Base-by-base conservation (phyloP, 371 early-diverging fungal genomes). In the Apophysomyces sp. region DNA sequence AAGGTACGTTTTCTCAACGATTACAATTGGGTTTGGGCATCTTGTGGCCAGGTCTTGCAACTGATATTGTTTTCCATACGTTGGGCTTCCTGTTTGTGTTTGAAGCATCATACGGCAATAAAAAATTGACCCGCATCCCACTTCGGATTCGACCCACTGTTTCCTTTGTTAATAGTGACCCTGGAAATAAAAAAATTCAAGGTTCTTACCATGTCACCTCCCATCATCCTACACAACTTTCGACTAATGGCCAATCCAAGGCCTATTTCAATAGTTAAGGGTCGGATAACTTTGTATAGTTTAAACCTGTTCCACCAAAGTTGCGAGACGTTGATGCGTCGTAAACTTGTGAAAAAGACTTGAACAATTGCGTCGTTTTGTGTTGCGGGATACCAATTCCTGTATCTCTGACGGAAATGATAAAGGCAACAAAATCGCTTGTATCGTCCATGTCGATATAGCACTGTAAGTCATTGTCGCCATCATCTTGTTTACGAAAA, bases 311-410 rank as follows among this genome's bases (percentile, higher is more conserved):
- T 18, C 86, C 86, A 24, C 82, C 83, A 59, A 73, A 82, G 37
- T 77, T 76, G 27, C 84, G 57, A 0, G 85, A 77, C 4, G 82
- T 83, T 1, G 82, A 80, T 9, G 74, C 81, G 36, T 82, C 84
- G 24, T 44, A 44, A 15, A 83, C 83, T 56, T 87, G 87, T 1
- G 82, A 76, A 58, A 87, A 89, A 8, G 82, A 79, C 26, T 82
- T 69, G 58, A 89, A 89, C 0, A 89, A 78, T 40, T 73, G 77
- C 52, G 63, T 67, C 8, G 65, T 61, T 40, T 84, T 81, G 27
- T 81, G 73, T 4, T 61, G 49, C 0, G 86, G 82, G 53, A 89
- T 86, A 16, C 89, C 87, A 51, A 86, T 84, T 26, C 89, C 89
- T 0, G 87, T 80, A 60, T 89, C 89, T 55, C 58, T 67, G 12